phyloP scores from a whole-genome alignment of 2,329 filamentous ascomycete species.

The Coniella lustricola region DNA sequence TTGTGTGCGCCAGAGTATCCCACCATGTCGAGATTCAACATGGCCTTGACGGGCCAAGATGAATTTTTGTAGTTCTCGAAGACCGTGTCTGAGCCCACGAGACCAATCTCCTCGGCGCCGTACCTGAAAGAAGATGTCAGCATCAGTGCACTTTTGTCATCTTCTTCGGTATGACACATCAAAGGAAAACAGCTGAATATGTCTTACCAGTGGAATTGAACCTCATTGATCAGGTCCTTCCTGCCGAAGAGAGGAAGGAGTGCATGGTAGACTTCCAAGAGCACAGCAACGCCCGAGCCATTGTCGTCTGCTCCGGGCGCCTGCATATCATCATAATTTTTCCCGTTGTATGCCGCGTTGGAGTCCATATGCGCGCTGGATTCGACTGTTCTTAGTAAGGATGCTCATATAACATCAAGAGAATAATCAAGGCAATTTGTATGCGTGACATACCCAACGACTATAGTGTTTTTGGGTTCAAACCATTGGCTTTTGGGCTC shows the following conservation, averaged over 20 bases:
- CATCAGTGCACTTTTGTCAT: not conserved
- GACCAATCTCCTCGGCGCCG: slow-evolving; percentile 6
- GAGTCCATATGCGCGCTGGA: slow-evolving; percentile 7
- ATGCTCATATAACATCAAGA: too few species aligned
- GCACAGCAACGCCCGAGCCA: slow-evolving; percentile 3
- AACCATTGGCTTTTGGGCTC: not conserved
- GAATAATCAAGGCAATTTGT: too few species aligned
- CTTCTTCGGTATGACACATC: not conserved
- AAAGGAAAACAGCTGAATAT: not conserved
- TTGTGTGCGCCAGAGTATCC: not conserved
- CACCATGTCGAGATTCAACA: slow-evolving; percentile 9
- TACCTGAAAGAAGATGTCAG: not conserved
- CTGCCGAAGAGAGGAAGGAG: not conserved
- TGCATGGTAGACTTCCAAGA: slow-evolving; percentile 2
- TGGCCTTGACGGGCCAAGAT: slow-evolving; percentile 1
- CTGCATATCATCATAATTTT: not conserved
- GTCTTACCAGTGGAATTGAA: slow-evolving; percentile 6
- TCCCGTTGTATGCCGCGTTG: not conserved
- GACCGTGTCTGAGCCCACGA: not conserved
- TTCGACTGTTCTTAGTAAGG: too few species aligned
- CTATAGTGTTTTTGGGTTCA: not conserved
- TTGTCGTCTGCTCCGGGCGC: slow-evolving; percentile 10
- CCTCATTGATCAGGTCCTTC: not conserved
- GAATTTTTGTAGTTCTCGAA: not conserved
- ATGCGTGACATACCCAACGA: not conserved